Evolutionary conservation across 345 rosid species (phyloP).

Genomic region (Stellera chamaejasme): DNA sequence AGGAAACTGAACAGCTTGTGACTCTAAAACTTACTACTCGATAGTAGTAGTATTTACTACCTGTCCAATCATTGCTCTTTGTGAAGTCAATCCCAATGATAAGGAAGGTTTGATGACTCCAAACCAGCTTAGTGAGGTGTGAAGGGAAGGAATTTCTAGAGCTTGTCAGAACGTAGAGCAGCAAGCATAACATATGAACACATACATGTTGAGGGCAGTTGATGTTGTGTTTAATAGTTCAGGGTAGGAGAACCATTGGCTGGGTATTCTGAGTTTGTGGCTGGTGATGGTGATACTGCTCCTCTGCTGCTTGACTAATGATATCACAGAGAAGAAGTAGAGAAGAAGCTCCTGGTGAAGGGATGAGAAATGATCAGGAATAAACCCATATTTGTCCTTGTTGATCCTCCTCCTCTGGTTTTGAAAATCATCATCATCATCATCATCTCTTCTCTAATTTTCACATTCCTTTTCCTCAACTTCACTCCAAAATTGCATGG

Average conservation of each 20-base stretch:
- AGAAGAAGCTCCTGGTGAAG: conserved; percentile 22
- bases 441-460: no score
- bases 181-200: background rate
- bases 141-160: background rate
- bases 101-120: conserved; percentile 85
- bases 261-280: no score
- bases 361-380: conserved; percentile 31
- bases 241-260: no score
- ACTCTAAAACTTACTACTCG: background rate
- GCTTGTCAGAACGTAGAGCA: background rate
- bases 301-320: no score
- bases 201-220: background rate
- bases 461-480: no score
- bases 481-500: no score
- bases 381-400: conserved; percentile 27
- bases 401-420: background rate
- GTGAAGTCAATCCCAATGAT: conserved; percentile 86
- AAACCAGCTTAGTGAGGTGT: conserved; percentile 69
- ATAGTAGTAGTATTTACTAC: conserved; percentile 16
- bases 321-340: background rate
- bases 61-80: conserved; percentile 92
- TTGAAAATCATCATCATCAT: background rate
- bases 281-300: no score
- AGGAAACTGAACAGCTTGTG: background rate
- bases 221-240: background rate